Conservation (phyloP, 768 basidiomycete species). For the Lentinus tigrinus region DNA sequence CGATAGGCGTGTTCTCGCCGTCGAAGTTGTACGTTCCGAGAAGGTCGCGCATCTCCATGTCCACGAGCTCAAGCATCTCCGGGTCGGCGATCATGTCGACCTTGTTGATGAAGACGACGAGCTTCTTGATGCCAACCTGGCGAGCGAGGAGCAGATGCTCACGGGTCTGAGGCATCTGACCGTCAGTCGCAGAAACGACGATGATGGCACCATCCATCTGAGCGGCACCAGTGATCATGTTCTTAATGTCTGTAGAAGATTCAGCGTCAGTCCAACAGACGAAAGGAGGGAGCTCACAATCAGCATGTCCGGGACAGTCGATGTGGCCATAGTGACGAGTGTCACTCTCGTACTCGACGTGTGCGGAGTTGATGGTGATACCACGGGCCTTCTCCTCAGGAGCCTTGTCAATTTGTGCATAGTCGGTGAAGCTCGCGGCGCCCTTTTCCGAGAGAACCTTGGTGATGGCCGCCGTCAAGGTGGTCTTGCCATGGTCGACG, state of each 20-base stretch:
- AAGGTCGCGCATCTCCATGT: slow-evolving; percentile 99
- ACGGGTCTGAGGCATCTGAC: slow-evolving; percentile 99
- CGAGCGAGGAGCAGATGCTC: slow-evolving; percentile 97
- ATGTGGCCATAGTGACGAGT: slow-evolving; percentile 95
- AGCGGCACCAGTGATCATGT: slow-evolving; percentile 99
- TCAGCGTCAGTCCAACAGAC: too few species aligned
- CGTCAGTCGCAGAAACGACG: slow-evolving; percentile 97
- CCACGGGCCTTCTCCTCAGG: slow-evolving; percentile 99
- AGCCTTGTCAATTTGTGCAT: slow-evolving; percentile 97
- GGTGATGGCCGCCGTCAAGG: slow-evolving; percentile 93
- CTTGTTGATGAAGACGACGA: slow-evolving; percentile 99
- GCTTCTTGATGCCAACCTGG: slow-evolving; percentile 95
- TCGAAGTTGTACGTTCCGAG: slow-evolving; percentile 91
- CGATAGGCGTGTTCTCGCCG: slow-evolving; percentile 95
- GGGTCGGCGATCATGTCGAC: slow-evolving; percentile 94
- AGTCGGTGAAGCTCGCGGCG: slow-evolving; percentile 88
- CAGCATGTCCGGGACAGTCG: slow-evolving; percentile 95
- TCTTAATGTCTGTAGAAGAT: slow-evolving; percentile 72
- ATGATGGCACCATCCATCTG: slow-evolving; percentile 97
- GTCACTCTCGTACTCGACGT: slow-evolving; percentile 96
- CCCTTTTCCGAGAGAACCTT: slow-evolving; percentile 82
- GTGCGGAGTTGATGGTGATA: slow-evolving; percentile 98
- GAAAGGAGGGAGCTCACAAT: slow-evolving; percentile 55
- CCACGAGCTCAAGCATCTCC: slow-evolving; percentile 98
- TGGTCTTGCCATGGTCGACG: slow-evolving; percentile 98